Conservation (phyloP, 1,284 basidiomycete genomes). For the Pseudozyma hubeiensis region DNA sequence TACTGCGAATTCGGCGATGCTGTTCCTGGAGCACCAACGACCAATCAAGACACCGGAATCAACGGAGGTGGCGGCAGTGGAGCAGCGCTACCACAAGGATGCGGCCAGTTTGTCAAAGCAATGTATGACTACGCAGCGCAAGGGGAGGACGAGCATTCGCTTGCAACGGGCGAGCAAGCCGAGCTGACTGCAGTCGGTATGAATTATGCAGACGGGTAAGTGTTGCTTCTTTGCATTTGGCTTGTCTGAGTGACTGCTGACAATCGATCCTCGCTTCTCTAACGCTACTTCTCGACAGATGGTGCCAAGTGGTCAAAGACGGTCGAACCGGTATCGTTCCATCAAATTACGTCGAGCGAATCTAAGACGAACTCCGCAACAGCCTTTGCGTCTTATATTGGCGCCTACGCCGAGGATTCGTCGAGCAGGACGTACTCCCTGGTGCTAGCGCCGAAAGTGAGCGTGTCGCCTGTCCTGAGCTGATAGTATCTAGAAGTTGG, state of each 20-base stretch:
- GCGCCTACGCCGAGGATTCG: slow-evolving; percentile 37
- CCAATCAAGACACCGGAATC: slow-evolving; percentile 10
- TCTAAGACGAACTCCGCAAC: background rate
- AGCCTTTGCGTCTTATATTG: no score
- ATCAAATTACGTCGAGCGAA: slow-evolving; percentile 44
- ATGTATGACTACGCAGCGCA: slow-evolving; percentile 55
- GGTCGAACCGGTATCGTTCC: slow-evolving; percentile 48
- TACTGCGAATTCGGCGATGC: slow-evolving; percentile 37
- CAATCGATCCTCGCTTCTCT: background rate
- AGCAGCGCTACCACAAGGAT: slow-evolving; percentile 13
- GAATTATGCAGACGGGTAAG: slow-evolving; percentile 51
- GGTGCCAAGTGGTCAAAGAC: slow-evolving; percentile 48
- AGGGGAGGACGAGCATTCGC: slow-evolving; percentile 41
- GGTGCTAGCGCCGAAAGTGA: slow-evolving; percentile 61
- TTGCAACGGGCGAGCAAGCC: slow-evolving; percentile 38
- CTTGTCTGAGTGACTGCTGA: background rate
- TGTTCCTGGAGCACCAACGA: background rate
- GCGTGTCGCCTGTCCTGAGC: slow-evolving; percentile 79
- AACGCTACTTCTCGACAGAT: slow-evolving; percentile 4
- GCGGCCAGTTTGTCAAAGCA: slow-evolving; percentile 40
- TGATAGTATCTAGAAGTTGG: slow-evolving; percentile 92
- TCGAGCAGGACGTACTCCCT: slow-evolving; percentile 64
- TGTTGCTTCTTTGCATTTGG: background rate
- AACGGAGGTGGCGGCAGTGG: background rate
- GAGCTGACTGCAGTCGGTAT: slow-evolving; percentile 41